Evolutionary conservation across 2,329 filamentous ascomycete species (phyloP).

Genomic region (Metarhizium rileyi): DNA sequence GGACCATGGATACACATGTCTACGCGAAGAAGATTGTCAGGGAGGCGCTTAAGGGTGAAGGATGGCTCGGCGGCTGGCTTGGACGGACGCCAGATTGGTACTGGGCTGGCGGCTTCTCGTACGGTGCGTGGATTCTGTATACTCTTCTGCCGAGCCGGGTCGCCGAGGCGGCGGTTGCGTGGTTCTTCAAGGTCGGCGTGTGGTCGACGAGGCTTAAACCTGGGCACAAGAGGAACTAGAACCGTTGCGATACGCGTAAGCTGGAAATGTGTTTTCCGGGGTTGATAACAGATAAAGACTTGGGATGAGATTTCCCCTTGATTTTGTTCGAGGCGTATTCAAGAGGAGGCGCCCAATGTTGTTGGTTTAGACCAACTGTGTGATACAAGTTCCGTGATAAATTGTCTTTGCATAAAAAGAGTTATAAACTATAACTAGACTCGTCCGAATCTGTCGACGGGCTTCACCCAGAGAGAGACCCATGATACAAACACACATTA

Average conservation of each 20-base stretch:
- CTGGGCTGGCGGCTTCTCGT: conserved; percentile 24
- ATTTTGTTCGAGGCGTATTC: no score
- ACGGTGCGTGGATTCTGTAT: conserved; percentile 15
- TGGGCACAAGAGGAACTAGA: not conserved
- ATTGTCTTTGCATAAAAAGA: no score
- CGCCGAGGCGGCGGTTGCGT: conserved; percentile 17
- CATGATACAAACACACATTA: no score
- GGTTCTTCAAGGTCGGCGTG: conserved; percentile 19
- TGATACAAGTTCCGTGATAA: no score
- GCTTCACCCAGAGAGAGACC: no score
- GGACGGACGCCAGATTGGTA: conserved; percentile 24
- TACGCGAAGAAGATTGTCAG: conserved; percentile 35
- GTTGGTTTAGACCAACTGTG: no score
- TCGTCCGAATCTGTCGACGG: no score
- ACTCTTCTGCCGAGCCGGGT: conserved; percentile 17
- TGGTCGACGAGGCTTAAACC: conserved; percentile 14
- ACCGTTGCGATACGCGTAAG: not conserved
- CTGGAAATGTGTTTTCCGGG: no score
- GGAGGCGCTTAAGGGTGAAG: conserved; percentile 30
- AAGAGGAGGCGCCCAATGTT: no score
- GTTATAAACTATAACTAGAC: no score
- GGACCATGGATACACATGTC: conserved; percentile 32
- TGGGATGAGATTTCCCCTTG: no score
- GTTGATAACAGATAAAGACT: no score
- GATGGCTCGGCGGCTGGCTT: conserved; percentile 22